These are phyloP conservation scores for Fagus crenata DNA, from an alignment of 306 rosid genomes.

Conservation along the genomic window DNA sequence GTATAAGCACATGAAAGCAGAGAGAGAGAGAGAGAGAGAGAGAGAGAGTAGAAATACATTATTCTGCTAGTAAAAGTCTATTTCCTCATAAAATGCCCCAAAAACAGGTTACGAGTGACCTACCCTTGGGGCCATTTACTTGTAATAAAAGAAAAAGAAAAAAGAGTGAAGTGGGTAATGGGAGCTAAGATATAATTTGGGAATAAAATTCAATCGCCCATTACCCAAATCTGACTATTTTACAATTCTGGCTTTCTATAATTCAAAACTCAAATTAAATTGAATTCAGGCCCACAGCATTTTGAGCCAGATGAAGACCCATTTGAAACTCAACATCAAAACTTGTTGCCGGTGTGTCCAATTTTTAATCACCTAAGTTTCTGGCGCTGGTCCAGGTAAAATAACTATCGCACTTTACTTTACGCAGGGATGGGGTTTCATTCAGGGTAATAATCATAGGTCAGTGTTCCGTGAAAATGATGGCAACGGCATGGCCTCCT, in stretches of 20 bases:
- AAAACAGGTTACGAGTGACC: not conserved
- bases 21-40: no score
- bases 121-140: not conserved
- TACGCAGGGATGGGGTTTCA: conserved; percentile 5
- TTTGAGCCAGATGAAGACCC: conserved; percentile 20
- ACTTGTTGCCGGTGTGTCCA: not conserved
- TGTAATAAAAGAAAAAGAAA: not conserved
- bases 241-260: conserved; percentile 38
- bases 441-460: conserved; percentile 35
- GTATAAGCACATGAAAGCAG: not conserved
- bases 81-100: conserved; percentile 23
- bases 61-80: conserved; percentile 28
- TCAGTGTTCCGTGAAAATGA: conserved; percentile 86
- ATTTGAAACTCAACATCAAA: conserved; percentile 22
- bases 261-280: conserved; percentile 27
- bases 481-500: conserved; percentile 86
- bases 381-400: conserved; percentile 4
- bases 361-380: not conserved
- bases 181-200: conserved; percentile 7
- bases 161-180: not conserved
- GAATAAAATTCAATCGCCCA: conserved; percentile 24
- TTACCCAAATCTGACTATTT: conserved; percentile 35
- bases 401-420: not conserved
- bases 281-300: conserved; percentile 12
- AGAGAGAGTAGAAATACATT: not conserved